Base-by-base conservation (phyloP, 768 basidiomycete species). In the Boletus sp. region DNA sequence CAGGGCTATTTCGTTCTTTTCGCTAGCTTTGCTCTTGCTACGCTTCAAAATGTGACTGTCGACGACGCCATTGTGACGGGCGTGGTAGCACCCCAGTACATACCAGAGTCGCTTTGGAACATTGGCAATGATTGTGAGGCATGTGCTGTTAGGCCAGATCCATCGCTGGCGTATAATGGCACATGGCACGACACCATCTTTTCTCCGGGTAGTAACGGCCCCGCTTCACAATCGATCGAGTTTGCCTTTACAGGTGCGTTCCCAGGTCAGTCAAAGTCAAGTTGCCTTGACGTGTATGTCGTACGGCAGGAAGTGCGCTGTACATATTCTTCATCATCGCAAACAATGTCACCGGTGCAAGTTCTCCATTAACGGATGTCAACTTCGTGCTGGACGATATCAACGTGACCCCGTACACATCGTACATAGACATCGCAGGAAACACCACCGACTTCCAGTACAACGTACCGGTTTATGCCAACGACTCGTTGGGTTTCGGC, bases 141-240 rank as follows among this genome's bases (percentile, higher is more conserved):
- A 0, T 61, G 65, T 10, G 0, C 6, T 1, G 56, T 18, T 3
- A 5, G 15, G 2, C 62, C 55, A 4, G 44, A 61, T 40, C 35
- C 53, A 4, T 9, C 41, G 1, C 10, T 6, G 17, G 59, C 28
- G 4, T 59, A 56, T 28, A 36, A 62, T 4, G 52, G 48, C 5
- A 66, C 65, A 36, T 66, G 65, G 65, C 65, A 66, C 12, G 65
- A 61, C 5, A 1, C 37, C 7, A 64, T 57, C 12, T 61, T 10
- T 10, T 0, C 1, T 46, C 37, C 41, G 3, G 2, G 3, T 7
- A 37, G 3, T 7, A 37, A 12, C 24, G 5, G 8, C 1, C 29
- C 8, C 0, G 24, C 4, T 28, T 6, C 30, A 9, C 59, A 24
- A 35, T 14, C 15, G 4, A 36, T 67, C 11, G 11, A 56, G 4